Percentiles rank a stretch among this genome's conserved stretches.
Evolutionary conservation across 257 asterid genomes (phyloP).

Genomic region (Nicotiana tabacum): DNA sequence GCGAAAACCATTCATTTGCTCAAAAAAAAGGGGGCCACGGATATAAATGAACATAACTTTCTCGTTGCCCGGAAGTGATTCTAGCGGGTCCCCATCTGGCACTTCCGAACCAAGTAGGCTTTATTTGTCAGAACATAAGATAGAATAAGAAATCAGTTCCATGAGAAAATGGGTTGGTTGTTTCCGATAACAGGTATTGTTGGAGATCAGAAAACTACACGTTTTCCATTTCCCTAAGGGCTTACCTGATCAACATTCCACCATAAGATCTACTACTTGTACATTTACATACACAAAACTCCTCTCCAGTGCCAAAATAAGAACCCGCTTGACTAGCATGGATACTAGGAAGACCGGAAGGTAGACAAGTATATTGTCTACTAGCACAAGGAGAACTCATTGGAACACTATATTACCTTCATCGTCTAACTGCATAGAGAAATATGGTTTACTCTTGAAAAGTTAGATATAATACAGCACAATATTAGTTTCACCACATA

Average conservation of each 20-base stretch:
- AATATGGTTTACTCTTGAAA: background rate
- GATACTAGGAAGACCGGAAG: slow-evolving; percentile 4
- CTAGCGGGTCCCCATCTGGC: slow-evolving; percentile 1
- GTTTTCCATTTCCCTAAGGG: background rate
- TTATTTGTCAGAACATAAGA: background rate
- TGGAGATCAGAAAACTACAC: background rate
- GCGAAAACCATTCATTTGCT: background rate
- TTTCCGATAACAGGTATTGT: background rate
- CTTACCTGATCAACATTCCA: background rate
- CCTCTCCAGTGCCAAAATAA: background rate
- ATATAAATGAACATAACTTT: background rate
- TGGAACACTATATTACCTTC: background rate
- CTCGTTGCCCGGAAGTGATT: background rate
- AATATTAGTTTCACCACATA: background rate
- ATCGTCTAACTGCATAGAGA: background rate
- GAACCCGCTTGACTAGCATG: background rate
- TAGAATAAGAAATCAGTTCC: background rate
- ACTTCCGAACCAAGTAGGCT: background rate
- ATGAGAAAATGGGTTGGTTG: background rate
- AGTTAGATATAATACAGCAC: background rate
- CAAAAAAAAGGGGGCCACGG: background rate
- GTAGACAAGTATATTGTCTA: background rate
- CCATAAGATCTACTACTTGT: background rate
- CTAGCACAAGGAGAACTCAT: background rate
- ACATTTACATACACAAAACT: background rate